Percentiles rank a stretch among this genome's conserved stretches.
Evolutionary conservation across 129 eudicot species (phyloP).

Genomic region (Chrysanthemum lavandulifolium): DNA sequence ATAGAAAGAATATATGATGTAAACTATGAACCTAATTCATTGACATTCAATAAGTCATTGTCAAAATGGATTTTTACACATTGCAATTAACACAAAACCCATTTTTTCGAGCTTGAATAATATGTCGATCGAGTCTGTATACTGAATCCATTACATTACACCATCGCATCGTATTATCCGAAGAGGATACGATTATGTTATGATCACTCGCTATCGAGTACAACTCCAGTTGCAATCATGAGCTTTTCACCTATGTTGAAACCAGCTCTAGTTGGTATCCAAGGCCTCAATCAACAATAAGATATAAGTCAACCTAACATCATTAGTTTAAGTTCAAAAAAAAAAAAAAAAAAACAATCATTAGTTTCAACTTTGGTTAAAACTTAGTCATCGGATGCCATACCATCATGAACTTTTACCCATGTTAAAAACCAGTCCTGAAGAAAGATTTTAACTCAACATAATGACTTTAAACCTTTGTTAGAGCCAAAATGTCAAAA

Average conservation of each 20-base stretch:
- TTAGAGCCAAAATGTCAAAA: conserved; percentile 25
- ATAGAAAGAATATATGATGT: conserved; percentile 5
- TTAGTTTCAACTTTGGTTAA: conserved; percentile 6
- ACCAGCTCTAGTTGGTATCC: neutral
- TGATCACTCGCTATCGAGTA: too few species aligned
- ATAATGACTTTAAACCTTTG: conserved; percentile 17
- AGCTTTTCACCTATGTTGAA: conserved; percentile 1
- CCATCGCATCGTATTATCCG: neutral
- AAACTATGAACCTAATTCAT: conserved; percentile 20
- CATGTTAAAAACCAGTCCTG: neutral
- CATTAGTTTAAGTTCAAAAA: neutral
- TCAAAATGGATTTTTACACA: neutral
- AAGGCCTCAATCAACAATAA: neutral
- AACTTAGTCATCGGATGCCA: conserved; percentile 32
- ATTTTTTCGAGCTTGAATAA: too few species aligned
- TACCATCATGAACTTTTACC: conserved; percentile 10
- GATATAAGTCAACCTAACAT: neutral
- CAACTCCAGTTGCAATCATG: neutral
- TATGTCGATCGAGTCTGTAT: neutral
- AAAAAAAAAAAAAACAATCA: neutral
- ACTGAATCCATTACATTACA: neutral
- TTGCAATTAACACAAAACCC: too few species aligned
- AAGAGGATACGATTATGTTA: too few species aligned
- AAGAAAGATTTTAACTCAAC: neutral
- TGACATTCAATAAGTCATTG: neutral